A percentile compares a stretch with the other conserved stretches of the same genome.
Evolutionary conservation across 1,139 yeast genomes (phyloP).

Genomic region (Suhomyces choctaworum): DNA sequence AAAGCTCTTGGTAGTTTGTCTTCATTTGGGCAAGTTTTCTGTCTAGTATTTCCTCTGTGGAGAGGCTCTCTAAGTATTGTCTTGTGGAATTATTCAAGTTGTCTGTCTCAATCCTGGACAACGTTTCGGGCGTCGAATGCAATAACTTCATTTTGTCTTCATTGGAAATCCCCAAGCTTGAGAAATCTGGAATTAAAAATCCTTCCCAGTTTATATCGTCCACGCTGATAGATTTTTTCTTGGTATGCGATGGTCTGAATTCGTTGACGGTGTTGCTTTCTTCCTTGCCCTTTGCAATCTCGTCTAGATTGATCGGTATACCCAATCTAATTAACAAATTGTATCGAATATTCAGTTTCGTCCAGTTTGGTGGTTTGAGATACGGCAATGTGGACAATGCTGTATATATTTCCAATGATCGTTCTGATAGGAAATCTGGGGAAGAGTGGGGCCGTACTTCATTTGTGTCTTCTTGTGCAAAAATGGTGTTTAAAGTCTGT

Average conservation of each 20-base stretch:
- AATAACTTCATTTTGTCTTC: conserved; percentile 24
- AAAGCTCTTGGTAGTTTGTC: conserved; percentile 30
- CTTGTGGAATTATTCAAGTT: conserved; percentile 36
- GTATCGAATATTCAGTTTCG: conserved; percentile 56
- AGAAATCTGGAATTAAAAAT: conserved; percentile 30
- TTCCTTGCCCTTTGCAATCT: conserved; percentile 25
- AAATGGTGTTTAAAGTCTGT: conserved; percentile 23
- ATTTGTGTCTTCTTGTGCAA: conserved; percentile 15
- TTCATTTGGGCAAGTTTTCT: conserved; percentile 32
- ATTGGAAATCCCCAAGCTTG: conserved; percentile 21
- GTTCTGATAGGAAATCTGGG: conserved; percentile 20
- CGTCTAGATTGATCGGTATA: conserved; percentile 60
- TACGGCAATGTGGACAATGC: conserved; percentile 44
- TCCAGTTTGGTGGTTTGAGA: conserved; percentile 58
- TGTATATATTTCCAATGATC: conserved; percentile 30
- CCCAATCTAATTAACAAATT: conserved; percentile 57
- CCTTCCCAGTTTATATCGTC: conserved; percentile 36
- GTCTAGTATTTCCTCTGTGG: conserved; percentile 23
- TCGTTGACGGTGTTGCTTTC: conserved; percentile 1
- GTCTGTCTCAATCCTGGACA: conserved; percentile 38
- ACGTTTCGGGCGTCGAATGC: conserved; percentile 25
- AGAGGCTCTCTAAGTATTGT: conserved; percentile 27
- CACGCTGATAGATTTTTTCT: conserved; percentile 29
- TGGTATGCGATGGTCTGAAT: conserved; percentile 7
- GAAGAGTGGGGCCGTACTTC: neutral